Base-by-base conservation (phyloP, 768 basidiomycete genomes). In the Pisolithus microcarpus region DNA sequence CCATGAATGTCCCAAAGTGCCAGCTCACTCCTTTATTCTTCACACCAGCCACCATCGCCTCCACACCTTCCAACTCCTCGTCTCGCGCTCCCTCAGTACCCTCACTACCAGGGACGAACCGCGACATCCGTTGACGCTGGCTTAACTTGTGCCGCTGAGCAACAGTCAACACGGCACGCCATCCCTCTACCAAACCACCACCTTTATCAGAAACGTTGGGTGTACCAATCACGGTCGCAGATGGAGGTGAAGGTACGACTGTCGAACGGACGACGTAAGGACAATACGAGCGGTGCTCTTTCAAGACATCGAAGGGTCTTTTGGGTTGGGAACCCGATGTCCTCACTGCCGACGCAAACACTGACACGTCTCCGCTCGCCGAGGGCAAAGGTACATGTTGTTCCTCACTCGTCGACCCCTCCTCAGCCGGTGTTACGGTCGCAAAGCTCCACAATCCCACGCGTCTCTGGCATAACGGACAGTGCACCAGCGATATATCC, bases 211-310 rank as follows among this genome's bases (percentile, higher is more conserved):
- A 68, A 18, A 71, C 58, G 34, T 48, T 47, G 44, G 18, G 21
- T 38, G 44, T 15, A 45, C 19, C 40, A 13, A 2, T n/a, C 15
- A 26, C 16, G 1, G 48, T 50, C 10, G 57, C 61, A 11, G 59
- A 61, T 10, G 80, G 75, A 8, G 81, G 64, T 2, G 80, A 76
- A 5, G 85, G 84, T 10, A 87, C 71, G 2, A 72, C 60, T 3
- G 84, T 87, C 7, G 85, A 87, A 13, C 78, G 76, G 36, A 85
- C 81, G 28, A 87, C 78, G 54, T 89, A 91, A n/a, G 89, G 89
- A 57, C 90, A 92, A 58, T 87, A 90, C 3, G 86, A 85, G 26
- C 90, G 78, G 61, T 92, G 89, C 65, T 92, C 89, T 58, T 82
- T 85, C 42, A 89, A 64, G 34, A 91, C 61, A 62, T 92, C 88